Conservation (phyloP, 306 rosid species). For the Prunus padus region DNA sequence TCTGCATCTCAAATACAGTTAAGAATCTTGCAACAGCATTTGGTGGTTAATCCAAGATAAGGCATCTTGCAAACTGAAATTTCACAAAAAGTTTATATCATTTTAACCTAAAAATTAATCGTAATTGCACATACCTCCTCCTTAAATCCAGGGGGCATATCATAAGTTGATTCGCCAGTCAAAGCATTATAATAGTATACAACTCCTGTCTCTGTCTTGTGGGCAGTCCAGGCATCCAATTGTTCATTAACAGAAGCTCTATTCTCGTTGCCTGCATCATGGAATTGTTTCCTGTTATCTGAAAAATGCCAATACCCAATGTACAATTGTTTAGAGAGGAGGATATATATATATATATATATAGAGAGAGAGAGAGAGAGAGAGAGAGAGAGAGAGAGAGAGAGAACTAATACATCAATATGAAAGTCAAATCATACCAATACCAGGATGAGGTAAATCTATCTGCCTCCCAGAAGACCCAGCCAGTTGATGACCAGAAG, state of each 20-base stretch:
- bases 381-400: background rate
- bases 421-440: constrained; percentile 42
- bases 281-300: constrained; percentile 50
- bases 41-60: background rate
- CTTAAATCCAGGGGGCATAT: constrained; percentile 73
- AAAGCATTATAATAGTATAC: constrained; percentile 85
- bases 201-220: constrained; percentile 76
- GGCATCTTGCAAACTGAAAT: constrained; percentile 3
- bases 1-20: constrained; percentile 1
- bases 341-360: too few relatives aligned
- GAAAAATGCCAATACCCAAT: constrained; percentile 33
- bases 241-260: constrained; percentile 44
- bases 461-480: constrained; percentile 49
- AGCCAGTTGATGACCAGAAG: constrained; percentile 37
- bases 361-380: background rate
- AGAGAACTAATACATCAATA: background rate
- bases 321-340: background rate
- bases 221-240: constrained; percentile 88
- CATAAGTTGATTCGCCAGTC: constrained; percentile 85
- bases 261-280: constrained; percentile 35
- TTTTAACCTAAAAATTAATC: background rate
- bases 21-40: background rate
- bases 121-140: constrained; percentile 69
- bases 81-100: background rate
- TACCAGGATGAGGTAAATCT: constrained; percentile 45